Conservation (phyloP, 2,329 filamentous ascomycete species). For the Lachnellula hyalina region DNA sequence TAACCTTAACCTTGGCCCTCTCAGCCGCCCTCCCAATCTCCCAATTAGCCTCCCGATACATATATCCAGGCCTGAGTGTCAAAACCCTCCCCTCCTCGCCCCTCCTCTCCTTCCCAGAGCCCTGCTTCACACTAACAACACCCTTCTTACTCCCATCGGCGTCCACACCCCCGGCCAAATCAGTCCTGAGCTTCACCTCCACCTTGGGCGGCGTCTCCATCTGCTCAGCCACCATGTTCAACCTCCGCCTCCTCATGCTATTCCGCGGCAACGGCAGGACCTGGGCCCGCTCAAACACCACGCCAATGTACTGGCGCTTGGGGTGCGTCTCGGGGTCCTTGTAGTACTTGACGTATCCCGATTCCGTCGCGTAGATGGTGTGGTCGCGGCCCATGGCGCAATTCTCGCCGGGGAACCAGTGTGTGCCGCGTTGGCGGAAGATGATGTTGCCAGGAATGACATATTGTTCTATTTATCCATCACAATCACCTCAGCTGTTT, state of each 20-base stretch:
- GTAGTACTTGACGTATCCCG: slow-evolving; percentile 97
- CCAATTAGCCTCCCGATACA: slow-evolving; percentile 63
- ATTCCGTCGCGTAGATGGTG: slow-evolving; percentile 80
- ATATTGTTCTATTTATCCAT: slow-evolving; percentile 62
- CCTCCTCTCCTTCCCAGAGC: slow-evolving; percentile 24
- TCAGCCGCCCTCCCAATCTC: slow-evolving; percentile 61
- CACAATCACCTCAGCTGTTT: neutral
- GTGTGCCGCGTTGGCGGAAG: slow-evolving; percentile 91
- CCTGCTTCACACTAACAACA: slow-evolving; percentile 11
- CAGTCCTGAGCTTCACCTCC: slow-evolving; percentile 4
- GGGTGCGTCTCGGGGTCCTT: slow-evolving; percentile 77
- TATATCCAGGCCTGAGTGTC: slow-evolving; percentile 50
- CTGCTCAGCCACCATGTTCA: slow-evolving; percentile 63
- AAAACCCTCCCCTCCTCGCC: slow-evolving; percentile 33
- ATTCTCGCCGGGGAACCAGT: slow-evolving; percentile 95
- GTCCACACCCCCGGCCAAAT: slow-evolving; percentile 3
- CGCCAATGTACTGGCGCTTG: slow-evolving; percentile 88
- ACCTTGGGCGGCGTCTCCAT: slow-evolving; percentile 33
- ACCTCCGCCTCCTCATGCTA: slow-evolving; percentile 65
- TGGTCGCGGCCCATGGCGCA: slow-evolving; percentile 92
- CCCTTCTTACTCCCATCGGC: slow-evolving; percentile 8
- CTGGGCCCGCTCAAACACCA: slow-evolving; percentile 79
- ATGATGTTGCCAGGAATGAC: slow-evolving; percentile 97
- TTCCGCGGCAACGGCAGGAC: slow-evolving; percentile 71
- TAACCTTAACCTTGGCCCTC: slow-evolving; percentile 51